Percentiles rank a stretch among this genome's conserved stretches.
Conservation (phyloP, 208 protist species). For the Tritrichomonas foetus region DNA sequence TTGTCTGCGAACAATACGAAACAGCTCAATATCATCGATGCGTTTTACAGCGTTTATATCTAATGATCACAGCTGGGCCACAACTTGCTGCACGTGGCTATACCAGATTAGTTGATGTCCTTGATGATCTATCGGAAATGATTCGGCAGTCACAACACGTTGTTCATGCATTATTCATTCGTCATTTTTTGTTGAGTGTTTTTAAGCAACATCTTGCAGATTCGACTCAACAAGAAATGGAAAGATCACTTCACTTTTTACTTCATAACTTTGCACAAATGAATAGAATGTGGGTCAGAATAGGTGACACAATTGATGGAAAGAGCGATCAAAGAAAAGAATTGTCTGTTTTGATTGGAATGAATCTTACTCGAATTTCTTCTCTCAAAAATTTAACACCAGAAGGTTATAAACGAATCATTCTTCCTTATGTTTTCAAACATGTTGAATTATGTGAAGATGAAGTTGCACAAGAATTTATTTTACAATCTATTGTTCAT, state of each 20-base stretch:
- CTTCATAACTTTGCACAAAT: constrained; percentile 10
- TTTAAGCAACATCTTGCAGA: background rate
- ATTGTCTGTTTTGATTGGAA: constrained; percentile 7
- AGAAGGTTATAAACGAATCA: background rate
- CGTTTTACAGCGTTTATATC: background rate
- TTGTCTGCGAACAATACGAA: background rate
- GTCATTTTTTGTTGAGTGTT: background rate
- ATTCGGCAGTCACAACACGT: background rate
- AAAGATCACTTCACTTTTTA: background rate
- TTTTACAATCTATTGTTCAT: background rate
- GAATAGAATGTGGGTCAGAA: constrained; percentile 29
- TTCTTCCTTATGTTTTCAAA: background rate
- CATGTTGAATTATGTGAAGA: constrained; percentile 39
- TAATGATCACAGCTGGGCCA: background rate
- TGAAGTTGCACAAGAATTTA: background rate
- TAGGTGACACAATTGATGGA: background rate
- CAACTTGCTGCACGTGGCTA: background rate
- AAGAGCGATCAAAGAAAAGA: background rate
- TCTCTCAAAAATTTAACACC: background rate
- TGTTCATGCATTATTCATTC: background rate
- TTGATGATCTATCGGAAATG: background rate
- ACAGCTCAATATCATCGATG: background rate
- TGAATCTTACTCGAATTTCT: background rate
- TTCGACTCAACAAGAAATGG: background rate
- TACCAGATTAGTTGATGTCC: background rate